Base-by-base conservation (phyloP, 345 rosid genomes). In the Moricandia moricandioides region DNA sequence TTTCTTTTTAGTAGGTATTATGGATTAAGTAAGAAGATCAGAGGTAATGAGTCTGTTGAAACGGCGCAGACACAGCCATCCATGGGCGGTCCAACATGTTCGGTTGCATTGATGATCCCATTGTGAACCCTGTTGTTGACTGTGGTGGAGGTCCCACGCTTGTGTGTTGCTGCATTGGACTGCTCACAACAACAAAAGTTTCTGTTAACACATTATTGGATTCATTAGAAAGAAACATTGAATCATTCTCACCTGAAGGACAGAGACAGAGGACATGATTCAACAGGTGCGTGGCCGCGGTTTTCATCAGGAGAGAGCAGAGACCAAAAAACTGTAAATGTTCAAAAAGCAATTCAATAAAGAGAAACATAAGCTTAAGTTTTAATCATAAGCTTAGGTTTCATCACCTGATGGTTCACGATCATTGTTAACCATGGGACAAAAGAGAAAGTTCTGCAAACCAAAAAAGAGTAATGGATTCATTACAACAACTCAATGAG, bases 251-350 rank as follows among this genome's bases (percentile, higher is more conserved):
- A 89, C 98, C 96, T 86, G 86, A 89, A 93, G 1, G 97, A 88
- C 63, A 89, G 78, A 65, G 97, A 91, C 74, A 91, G 72, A 4
- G 73, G 74, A 60, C 92, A 82, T 76, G 97, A 87, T 74, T 93
- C 94, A 57, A 86, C 91, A 7, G 88, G 86, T 4, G 87, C 21
- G 26, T 73, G 85, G 56, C 79, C 40, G 80, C 86, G 80, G 30
- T 63, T 89, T 75, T 86, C 84, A 59, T 80, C 82, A 34, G 94
- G 87, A 58, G 97, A 84, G 18, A 93, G 88, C 24, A 93, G 75
- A 6, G 98, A 87, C 97, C 94, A 93, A 70, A 89, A 84, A 47
- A 89, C 98, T 91, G 89, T 58, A 78, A 37, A 73, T 9, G 63
- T 62, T 55, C 4, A 35, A 9, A 34, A 16, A n/a, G 4, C 8